A percentile compares a stretch with the other conserved stretches of the same genome.
Conservation (phyloP, 2,329 filamentous ascomycete species). For the Lasiodiplodia sp. region DNA sequence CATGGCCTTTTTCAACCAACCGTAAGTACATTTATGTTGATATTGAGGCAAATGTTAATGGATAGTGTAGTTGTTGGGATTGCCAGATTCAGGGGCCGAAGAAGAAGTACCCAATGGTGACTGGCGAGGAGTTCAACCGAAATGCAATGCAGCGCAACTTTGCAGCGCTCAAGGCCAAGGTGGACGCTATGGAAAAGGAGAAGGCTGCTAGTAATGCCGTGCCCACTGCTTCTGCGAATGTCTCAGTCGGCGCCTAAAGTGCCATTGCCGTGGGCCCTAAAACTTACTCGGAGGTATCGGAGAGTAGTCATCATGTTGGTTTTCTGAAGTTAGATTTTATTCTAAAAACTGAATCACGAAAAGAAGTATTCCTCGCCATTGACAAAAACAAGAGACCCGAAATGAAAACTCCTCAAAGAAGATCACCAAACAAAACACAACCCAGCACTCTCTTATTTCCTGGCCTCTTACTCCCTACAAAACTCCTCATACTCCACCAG, state of each 20-base stretch:
- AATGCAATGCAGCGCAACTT: constrained; percentile 65
- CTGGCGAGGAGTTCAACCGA: constrained; percentile 66
- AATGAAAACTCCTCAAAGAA: neutral
- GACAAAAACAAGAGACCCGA: neutral
- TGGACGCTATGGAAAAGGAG: constrained; percentile 12
- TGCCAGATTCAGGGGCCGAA: constrained; percentile 65
- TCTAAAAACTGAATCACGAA: too few relatives aligned
- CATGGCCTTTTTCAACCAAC: constrained; percentile 73
- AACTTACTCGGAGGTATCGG: too few relatives aligned
- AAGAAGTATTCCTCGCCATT: too few relatives aligned
- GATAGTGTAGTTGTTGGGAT: constrained; percentile 50
- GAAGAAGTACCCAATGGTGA: constrained; percentile 69
- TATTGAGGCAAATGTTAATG: neutral
- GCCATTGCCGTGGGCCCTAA: too few relatives aligned
- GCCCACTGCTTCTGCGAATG: neutral
- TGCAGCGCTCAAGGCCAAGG: constrained; percentile 58
- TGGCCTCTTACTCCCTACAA: neutral
- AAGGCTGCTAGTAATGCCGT: neutral
- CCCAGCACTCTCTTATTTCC: too few relatives aligned
- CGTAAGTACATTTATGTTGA: constrained; percentile 36
- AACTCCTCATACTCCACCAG: neutral
- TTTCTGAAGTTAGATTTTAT: too few relatives aligned
- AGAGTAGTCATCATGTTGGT: too few relatives aligned
- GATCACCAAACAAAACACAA: neutral
- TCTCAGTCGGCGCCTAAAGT: neutral